phyloP scores from a whole-genome alignment of 2,329 filamentous ascomycete genomes.

The Neoascochyta sp. region DNA sequence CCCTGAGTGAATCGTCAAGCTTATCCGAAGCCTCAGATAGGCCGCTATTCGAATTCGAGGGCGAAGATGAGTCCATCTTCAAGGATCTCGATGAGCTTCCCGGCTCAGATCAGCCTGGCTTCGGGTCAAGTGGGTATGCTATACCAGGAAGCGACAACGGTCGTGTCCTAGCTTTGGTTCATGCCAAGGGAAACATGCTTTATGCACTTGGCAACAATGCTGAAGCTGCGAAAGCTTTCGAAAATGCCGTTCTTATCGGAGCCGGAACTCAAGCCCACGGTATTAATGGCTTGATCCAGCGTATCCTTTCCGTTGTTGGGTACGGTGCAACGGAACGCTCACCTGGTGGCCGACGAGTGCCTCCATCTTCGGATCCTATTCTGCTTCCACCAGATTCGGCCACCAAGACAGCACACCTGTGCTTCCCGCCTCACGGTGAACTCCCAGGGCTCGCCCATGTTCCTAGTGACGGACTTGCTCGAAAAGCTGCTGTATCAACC shows the following conservation, averaged over 20 bases:
- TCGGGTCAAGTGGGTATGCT: constrained; percentile 77
- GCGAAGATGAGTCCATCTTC: constrained; percentile 36
- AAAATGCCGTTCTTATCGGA: constrained; percentile 89
- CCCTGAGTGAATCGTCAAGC: constrained; percentile 53
- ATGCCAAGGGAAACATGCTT: constrained; percentile 98
- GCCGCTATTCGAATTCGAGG: constrained; percentile 54
- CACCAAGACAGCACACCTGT: constrained; percentile 73
- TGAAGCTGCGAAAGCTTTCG: constrained; percentile 81
- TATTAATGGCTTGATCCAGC: constrained; percentile 73
- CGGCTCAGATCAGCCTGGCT: constrained; percentile 51
- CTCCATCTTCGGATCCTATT: constrained; percentile 57
- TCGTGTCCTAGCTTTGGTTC: constrained; percentile 85
- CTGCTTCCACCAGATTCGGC: constrained; percentile 81
- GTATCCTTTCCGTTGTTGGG: constrained; percentile 67
- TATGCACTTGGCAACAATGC: constrained; percentile 82
- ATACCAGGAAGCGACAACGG: constrained; percentile 86
- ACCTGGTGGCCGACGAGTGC: constrained; percentile 24
- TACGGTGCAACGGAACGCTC: constrained; percentile 38
- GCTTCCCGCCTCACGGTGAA: constrained; percentile 72
- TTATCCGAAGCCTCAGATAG: constrained; percentile 56
- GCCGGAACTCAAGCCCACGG: constrained; percentile 66
- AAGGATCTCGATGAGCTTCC: constrained; percentile 41
- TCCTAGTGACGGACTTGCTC: constrained; percentile 61
- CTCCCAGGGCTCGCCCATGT: constrained; percentile 76
- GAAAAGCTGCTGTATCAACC: constrained; percentile 79